Evolutionary conservation across 495 filamentous ascomycete species (phyloP), one percentile per base, ranked within the genome.

Genomic region (Annulohypoxylon stygium): DNA sequence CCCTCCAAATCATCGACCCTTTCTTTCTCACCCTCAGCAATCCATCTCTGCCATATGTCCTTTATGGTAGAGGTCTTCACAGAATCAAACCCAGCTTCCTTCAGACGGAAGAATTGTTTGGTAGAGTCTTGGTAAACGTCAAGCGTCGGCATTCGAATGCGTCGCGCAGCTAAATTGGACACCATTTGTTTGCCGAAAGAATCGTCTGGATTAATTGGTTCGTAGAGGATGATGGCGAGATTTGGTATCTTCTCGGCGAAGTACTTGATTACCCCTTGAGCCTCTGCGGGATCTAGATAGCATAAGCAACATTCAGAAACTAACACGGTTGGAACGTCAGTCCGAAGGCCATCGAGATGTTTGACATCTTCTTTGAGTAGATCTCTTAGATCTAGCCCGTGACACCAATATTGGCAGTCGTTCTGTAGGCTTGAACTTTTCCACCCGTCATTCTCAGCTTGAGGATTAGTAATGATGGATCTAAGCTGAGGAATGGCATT

Each of bases 251-350:
- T 81, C 14, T 84, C 79, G 3, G 88, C 84, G 72, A 97, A 93
- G 76, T 88, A 90, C 23, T 84, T 70, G n/a, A 97, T 82, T 10
- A 96, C 89, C 11, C 81, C 77, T 50, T 83, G 81, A 1, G 93
- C 91, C 34, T 88, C 85, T 0, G 83, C 66, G 0, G 90, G 86
- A 0, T 89, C 84, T 1, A 99, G 87, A 78, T 99, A 99, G 70
- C 94, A 91, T 25, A 99, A 86, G 81, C 96, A 98, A 83, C 95
- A 98, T 80, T 99, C 96, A 0, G 94, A 97, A 10, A 98, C 85
- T 41, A 98, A 74, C 12, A 98, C 81, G 1, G 95, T 98, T 1
- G 95, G 95, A 0, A 93, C 23, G 36, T 84, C 75, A 8, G 71
- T 80, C 50, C 73, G 77, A 20, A 88, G 74, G 11, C 78, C 77